Evolutionary conservation across 805 yeast genomes (phyloP).

Genomic region (Yarrowia deformans): DNA sequence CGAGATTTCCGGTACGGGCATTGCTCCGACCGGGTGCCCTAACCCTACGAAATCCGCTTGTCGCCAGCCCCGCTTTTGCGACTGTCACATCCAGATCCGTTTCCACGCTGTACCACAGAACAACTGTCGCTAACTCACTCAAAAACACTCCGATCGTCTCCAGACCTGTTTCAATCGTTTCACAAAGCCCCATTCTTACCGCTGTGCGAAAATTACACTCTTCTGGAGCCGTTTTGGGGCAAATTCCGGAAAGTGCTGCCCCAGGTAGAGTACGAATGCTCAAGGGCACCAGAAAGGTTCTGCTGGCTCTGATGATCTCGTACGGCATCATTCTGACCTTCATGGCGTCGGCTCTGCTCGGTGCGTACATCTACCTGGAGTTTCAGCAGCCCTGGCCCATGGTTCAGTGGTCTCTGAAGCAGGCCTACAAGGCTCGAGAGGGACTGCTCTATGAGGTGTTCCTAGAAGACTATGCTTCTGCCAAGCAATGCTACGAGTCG

Average conservation of each 20-base stretch:
- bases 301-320: constrained; percentile 29
- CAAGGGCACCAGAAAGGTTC: constrained; percentile 13
- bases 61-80: not conserved
- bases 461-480: constrained; percentile 11
- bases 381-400: constrained; percentile 27
- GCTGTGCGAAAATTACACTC: not conserved
- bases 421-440: constrained; percentile 9
- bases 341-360: not conserved
- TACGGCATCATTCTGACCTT: constrained; percentile 31
- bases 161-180: constrained; percentile 1
- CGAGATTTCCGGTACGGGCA: not conserved
- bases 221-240: not conserved
- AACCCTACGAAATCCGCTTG: not conserved
- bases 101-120: not conserved
- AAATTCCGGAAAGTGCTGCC: constrained; percentile 18
- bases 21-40: not conserved
- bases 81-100: not conserved
- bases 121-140: not conserved
- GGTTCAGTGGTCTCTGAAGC: constrained; percentile 3
- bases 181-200: no score
- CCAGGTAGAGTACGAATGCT: constrained; percentile 22
- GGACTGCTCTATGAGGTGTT: constrained; percentile 21
- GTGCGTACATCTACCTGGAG: constrained; percentile 2
- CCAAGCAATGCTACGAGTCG: not conserved
- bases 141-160: not conserved